phyloP scores from a whole-genome alignment of 345 rosid genomes.

The Hibiscus mutabilis region DNA sequence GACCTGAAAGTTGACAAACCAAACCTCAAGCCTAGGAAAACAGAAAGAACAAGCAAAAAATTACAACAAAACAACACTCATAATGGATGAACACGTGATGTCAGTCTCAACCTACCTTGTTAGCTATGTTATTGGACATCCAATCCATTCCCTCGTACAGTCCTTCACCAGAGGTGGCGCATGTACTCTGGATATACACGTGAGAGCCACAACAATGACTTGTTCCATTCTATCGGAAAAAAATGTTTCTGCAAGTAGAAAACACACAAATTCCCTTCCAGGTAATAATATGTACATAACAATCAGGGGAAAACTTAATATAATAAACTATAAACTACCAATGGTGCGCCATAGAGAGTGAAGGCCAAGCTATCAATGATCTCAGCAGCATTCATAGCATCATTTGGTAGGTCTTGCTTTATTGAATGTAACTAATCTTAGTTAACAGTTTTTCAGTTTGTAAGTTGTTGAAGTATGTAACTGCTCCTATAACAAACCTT shows the following conservation, averaged over 20 bases:
- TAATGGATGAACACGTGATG: neutral
- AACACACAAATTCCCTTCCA: neutral
- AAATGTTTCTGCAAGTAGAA: neutral
- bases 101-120: neutral
- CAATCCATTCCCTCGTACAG: neutral
- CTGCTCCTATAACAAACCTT: too few relatives aligned
- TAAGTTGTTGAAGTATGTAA: too few relatives aligned
- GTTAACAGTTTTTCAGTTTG: too few relatives aligned
- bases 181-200: conserved; percentile 9
- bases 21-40: conserved; percentile 20
- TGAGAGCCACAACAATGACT: neutral
- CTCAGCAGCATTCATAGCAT: neutral
- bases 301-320: neutral
- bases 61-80: neutral
- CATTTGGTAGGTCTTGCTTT: neutral
- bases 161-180: neutral
- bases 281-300: neutral
- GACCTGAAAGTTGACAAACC: neutral
- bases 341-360: neutral
- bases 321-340: too few relatives aligned
- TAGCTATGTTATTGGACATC: neutral
- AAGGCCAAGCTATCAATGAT: neutral
- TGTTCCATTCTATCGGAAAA: neutral
- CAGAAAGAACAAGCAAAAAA: neutral
- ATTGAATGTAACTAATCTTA: too few relatives aligned